Percentiles rank a stretch among this genome's conserved stretches.
Conservation (phyloP, 495 filamentous ascomycete genomes). For the Penicillium mononematosum region DNA sequence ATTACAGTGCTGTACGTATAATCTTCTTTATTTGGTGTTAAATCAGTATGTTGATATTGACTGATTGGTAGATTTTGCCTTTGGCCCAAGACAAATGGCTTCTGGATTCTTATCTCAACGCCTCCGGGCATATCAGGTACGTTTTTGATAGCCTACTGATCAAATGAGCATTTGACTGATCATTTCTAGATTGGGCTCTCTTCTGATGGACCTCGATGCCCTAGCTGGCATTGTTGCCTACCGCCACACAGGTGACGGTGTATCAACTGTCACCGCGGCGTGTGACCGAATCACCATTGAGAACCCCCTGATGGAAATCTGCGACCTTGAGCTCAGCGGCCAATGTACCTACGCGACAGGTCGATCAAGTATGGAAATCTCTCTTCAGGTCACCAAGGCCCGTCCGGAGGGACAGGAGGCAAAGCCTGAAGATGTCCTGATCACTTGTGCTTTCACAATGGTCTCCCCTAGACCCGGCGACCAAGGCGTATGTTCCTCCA, state of each 20-base stretch:
- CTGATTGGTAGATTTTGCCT: constrained; percentile 54
- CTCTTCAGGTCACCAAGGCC: constrained; percentile 68
- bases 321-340: constrained; percentile 76
- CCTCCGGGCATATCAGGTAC: constrained; percentile 62
- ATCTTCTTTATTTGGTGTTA: background rate
- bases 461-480: constrained; percentile 73
- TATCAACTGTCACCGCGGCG: constrained; percentile 79
- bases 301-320: constrained; percentile 71
- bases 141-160: background rate
- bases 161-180: constrained; percentile 7
- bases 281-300: constrained; percentile 78
- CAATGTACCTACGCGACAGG: constrained; percentile 81
- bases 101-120: constrained; percentile 66
- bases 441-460: constrained; percentile 85
- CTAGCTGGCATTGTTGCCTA: constrained; percentile 78
- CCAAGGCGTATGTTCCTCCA: constrained; percentile 57
- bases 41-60: constrained; percentile 12
- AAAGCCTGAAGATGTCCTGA: constrained; percentile 66
- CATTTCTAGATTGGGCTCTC: constrained; percentile 56
- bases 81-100: constrained; percentile 70
- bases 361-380: constrained; percentile 77
- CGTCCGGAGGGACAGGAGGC: constrained; percentile 55
- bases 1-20: constrained; percentile 56
- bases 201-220: constrained; percentile 83
- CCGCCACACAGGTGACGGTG: constrained; percentile 74